Percentiles rank a stretch among this genome's conserved stretches.
Conservation (phyloP, 208 protist genomes). For the Vickermania spadyakhi region DNA sequence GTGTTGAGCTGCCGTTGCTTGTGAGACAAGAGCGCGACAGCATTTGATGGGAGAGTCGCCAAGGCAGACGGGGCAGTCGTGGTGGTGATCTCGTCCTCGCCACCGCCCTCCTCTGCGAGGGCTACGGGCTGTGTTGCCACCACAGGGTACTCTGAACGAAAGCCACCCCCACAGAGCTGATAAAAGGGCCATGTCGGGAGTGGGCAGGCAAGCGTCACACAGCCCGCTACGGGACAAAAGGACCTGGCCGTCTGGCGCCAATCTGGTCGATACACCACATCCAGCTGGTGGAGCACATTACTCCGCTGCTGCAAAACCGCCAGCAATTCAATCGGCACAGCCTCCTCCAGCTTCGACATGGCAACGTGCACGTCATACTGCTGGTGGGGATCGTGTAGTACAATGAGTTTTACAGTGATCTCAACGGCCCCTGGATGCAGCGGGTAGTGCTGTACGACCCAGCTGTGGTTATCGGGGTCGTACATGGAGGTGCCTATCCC, state of each 20-base stretch:
- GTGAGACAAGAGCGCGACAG: neutral
- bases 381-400: conserved; percentile 31
- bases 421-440: conserved; percentile 13
- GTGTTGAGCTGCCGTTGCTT: neutral
- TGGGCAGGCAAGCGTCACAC: conserved; percentile 6
- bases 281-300: conserved; percentile 12
- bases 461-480: conserved; percentile 26
- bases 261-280: conserved; percentile 9
- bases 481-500: conserved; percentile 51
- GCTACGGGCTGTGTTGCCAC: neutral
- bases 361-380: conserved; percentile 31
- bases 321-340: conserved; percentile 14
- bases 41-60: neutral
- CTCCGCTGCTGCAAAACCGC: conserved; percentile 26
- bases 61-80: neutral
- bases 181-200: neutral
- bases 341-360: conserved; percentile 18
- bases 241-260: neutral
- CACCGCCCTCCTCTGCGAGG: neutral
- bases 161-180: conserved; percentile 1
- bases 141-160: neutral
- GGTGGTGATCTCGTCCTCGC: neutral
- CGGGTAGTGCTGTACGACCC: conserved; percentile 39
- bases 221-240: neutral
- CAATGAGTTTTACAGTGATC: conserved; percentile 26